Conservation (phyloP, 768 basidiomycete species). For the Hydnum rufescens region DNA sequence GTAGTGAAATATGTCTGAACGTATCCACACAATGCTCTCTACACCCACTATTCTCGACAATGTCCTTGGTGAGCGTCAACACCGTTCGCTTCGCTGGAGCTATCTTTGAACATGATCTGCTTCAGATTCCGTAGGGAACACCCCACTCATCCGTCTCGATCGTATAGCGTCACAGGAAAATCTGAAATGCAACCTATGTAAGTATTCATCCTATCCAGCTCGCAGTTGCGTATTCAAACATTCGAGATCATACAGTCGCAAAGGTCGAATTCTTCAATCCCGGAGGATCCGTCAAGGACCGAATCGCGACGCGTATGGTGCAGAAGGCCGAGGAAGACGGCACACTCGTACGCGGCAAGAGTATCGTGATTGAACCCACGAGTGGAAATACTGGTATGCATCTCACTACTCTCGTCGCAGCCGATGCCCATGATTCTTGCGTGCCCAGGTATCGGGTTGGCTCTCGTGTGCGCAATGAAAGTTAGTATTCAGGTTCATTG, state of each 20-base stretch:
- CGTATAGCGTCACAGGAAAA: conserved; percentile 54
- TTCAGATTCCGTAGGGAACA: conserved; percentile 63
- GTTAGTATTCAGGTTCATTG: conserved; percentile 24
- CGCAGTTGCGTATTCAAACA: neutral
- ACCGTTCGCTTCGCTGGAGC: too few relatives aligned
- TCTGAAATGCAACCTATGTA: conserved; percentile 77
- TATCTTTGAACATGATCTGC: too few relatives aligned
- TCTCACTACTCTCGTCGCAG: neutral
- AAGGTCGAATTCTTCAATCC: conserved; percentile 82
- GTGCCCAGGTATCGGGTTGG: conserved; percentile 66
- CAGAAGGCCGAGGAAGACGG: conserved; percentile 84
- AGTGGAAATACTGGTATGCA: conserved; percentile 81
- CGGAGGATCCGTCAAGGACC: conserved; percentile 89
- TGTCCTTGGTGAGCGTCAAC: too few relatives aligned
- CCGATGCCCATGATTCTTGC: neutral
- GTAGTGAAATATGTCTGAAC: too few relatives aligned
- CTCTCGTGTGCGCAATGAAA: conserved; percentile 86
- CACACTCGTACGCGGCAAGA: conserved; percentile 62
- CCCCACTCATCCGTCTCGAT: conserved; percentile 75
- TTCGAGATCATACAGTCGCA: conserved; percentile 32
- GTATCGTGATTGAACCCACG: conserved; percentile 87
- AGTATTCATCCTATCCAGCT: conserved; percentile 23
- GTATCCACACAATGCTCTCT: too few relatives aligned
- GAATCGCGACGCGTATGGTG: conserved; percentile 93
- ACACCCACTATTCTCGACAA: too few relatives aligned